Evolutionary conservation across 345 rosid genomes (phyloP).

Genomic region (Aquilaria sinensis): DNA sequence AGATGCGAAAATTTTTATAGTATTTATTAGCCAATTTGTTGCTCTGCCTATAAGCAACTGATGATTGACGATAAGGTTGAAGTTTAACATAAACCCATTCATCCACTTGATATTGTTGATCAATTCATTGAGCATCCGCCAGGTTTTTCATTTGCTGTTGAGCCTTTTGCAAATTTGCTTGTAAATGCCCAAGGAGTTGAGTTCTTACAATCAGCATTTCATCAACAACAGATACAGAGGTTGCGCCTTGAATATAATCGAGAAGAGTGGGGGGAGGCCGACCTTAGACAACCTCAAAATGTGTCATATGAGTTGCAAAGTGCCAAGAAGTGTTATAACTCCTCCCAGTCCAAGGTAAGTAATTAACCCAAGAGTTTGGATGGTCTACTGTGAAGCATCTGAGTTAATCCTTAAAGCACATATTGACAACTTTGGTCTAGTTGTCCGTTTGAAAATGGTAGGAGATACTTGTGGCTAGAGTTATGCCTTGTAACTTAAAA

Average conservation of each 20-base stretch:
- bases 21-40: background rate
- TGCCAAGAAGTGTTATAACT: background rate
- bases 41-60: background rate
- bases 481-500: background rate
- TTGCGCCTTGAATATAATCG: background rate
- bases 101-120: background rate
- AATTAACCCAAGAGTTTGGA: background rate
- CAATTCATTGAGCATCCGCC: background rate
- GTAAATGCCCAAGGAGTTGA: background rate
- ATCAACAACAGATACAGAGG: background rate
- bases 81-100: background rate
- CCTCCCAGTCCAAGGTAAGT: background rate
- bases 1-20: too few species aligned
- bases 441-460: background rate
- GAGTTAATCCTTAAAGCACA: background rate
- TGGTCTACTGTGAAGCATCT: background rate
- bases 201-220: background rate
- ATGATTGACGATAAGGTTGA: background rate
- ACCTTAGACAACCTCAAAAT: background rate
- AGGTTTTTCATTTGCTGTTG: background rate
- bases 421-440: background rate
- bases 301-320: background rate
- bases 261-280: background rate
- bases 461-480: background rate
- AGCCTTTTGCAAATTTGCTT: background rate